Evolutionary conservation across 106 monocot genomes (phyloP), one percentile per base, ranked within the genome.

Genomic region (Dioscorea alata): DNA sequence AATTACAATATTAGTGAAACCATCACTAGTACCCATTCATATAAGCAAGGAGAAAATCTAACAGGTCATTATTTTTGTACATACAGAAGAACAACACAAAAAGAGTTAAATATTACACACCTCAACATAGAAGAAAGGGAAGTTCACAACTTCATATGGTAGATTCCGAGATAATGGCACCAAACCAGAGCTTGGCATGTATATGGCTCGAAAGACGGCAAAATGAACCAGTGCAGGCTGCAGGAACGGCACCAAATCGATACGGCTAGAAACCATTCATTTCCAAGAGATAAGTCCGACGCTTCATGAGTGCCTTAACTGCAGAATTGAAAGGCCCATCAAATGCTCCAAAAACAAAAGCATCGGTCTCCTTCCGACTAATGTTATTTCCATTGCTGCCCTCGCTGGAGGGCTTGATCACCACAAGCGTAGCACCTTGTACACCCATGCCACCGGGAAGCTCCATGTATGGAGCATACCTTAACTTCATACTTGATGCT

Each of bases 251-350:
- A 50, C n/a, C 34, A 8, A 35, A 50, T 7, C 24, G 1, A 51
- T 16, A n/a, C 1, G 18, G 21, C 82, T 90, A 92, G 71, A 92
- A 92, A 28, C 91, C 88, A 76, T 92, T 92, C 91, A 92, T 92
- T 73, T 92, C 91, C 67, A 92, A 63, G 19, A 92, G 83, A 21
- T 92, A 92, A 33, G 88, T 88, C 9, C 80, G 74, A 20, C 88
- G 68, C 71, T 88, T 88, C 58, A 80, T 15, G 53, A 92, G 75
- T 33, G 85, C 72, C 61, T 83, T 88, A 69, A 72, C 91, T 8
- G 83, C 85, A 24, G 67, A 67, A 66, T 67, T 81, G 65, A 80
- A 85, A n/a, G 91, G 80, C 4, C 82, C 91, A 54, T 92, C 91
- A 65, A 92, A 92, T 75, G 88, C 80, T 17, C 72, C 78, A 33